phyloP scores from a whole-genome alignment of 805 yeast genomes.

The Sugiyamaella smithiae region DNA sequence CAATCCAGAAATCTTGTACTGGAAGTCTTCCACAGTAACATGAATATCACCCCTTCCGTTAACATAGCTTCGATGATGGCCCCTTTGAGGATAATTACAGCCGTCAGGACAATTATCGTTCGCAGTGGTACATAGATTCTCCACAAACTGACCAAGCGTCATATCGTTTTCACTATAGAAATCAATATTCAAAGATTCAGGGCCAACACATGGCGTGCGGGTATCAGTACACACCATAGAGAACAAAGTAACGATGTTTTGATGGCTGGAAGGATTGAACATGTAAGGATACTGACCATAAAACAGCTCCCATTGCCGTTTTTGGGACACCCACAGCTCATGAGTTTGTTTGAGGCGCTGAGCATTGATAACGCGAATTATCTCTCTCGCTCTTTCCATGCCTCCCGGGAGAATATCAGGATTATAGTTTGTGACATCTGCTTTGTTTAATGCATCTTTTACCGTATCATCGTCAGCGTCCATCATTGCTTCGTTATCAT shows the following conservation, averaged over 20 bases:
- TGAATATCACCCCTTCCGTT: slow-evolving; percentile 85
- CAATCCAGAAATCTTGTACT: slow-evolving; percentile 55
- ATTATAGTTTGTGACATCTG: not conserved
- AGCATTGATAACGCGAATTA: slow-evolving; percentile 37
- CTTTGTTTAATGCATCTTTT: slow-evolving; percentile 5
- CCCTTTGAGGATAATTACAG: slow-evolving; percentile 66
- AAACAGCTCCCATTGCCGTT: slow-evolving; percentile 68
- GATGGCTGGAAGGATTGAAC: slow-evolving; percentile 71
- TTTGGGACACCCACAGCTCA: slow-evolving; percentile 37
- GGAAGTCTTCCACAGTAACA: slow-evolving; percentile 62
- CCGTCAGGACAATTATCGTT: slow-evolving; percentile 70
- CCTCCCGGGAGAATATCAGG: slow-evolving; percentile 38
- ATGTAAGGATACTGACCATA: slow-evolving; percentile 52
- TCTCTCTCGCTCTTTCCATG: slow-evolving; percentile 36
- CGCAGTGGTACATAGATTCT: slow-evolving; percentile 70
- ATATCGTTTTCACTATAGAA: slow-evolving; percentile 89
- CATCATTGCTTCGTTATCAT: slow-evolving; percentile 15
- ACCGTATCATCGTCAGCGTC: slow-evolving; percentile 14
- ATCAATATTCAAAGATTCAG: slow-evolving; percentile 77
- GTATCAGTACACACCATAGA: slow-evolving; percentile 80
- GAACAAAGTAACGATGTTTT: slow-evolving; percentile 71
- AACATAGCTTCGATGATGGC: slow-evolving; percentile 83
- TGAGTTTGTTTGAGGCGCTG: slow-evolving; percentile 31
- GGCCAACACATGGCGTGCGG: slow-evolving; percentile 91
- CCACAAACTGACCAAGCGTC: slow-evolving; percentile 84